Base-by-base conservation (phyloP, 2,329 filamentous ascomycete species). In the Drechmeria coniospora region DNA sequence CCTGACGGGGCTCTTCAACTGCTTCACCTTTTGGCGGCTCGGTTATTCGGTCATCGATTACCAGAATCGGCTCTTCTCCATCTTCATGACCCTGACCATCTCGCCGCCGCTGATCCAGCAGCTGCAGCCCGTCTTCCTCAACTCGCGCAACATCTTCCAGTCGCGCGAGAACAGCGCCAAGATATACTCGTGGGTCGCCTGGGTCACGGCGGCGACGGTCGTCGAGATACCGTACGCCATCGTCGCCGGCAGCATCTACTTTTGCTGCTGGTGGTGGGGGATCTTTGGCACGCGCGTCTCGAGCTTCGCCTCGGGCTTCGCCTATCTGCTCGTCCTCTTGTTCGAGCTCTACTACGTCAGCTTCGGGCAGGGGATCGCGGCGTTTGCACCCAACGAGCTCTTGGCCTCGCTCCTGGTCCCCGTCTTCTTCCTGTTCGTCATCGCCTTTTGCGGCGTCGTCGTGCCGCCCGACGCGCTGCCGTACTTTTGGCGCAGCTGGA, bases 11-110 rank as follows among this genome's bases (percentile, higher is more conserved):
- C 58, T 79, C 12, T 79, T 80, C 55, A 78, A 77, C 36, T 69
- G 67, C 10, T 79, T 80, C 42, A 79, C 75, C 0, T 81, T 81
- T 43, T 80, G 65, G 59, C 61, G 70, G 35, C 49, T 78, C 1
- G 63, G 64, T 0, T 57, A 63, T 27, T 57, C 64, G 3, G 55
- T 56, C 1, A 65, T 74, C 32, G 74, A 77, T 40, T 68, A 77
- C 53, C 76, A 80, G 46, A 75, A 72, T 25, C 64, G 76, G 6
- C 61, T 86, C 7, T 86, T 87, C 52, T 74, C 75, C 7, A 61
- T 78, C 30, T 87, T 87, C 51, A 74, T 83, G 64, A 78, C 76
- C 0, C 59, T 86, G 4, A 81, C 74, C 6, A 79, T 90, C 36
- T 66, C 68, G 1, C 78, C 78, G 1, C 75, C 77, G 0, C 56